Conservation (phyloP, 495 filamentous ascomycete genomes). For the Paragyromitra xinjiangensis region DNA sequence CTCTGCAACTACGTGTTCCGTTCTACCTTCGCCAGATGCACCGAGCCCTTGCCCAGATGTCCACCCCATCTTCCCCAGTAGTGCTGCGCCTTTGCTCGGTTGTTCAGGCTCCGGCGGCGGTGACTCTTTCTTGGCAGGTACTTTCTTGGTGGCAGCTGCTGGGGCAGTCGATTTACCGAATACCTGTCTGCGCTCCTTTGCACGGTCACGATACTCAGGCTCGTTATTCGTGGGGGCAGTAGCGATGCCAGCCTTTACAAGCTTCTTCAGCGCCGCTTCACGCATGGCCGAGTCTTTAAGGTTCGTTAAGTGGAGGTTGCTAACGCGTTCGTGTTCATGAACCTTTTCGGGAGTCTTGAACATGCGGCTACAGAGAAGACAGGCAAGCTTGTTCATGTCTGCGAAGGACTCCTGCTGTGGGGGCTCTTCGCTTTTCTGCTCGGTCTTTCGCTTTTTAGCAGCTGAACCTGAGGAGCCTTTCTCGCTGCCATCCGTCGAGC, state of each 20-base stretch:
- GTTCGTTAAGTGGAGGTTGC: constrained; percentile 76
- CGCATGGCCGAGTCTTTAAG: constrained; percentile 68
- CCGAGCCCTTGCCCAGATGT: constrained; percentile 80
- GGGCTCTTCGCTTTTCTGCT: constrained; percentile 28
- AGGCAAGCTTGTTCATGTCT: constrained; percentile 74
- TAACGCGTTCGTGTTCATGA: constrained; percentile 78
- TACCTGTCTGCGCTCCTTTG: constrained; percentile 78
- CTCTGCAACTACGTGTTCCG: constrained; percentile 77
- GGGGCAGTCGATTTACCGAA: constrained; percentile 73
- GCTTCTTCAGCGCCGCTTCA: constrained; percentile 68
- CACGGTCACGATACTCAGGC: constrained; percentile 78
- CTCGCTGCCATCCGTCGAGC: constrained; percentile 51
- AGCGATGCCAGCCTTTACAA: constrained; percentile 64
- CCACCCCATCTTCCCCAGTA: constrained; percentile 94
- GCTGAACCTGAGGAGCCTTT: constrained; percentile 44
- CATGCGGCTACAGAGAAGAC: constrained; percentile 77
- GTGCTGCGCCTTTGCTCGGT: constrained; percentile 80
- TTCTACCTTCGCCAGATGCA: constrained; percentile 78
- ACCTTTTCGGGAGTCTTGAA: constrained; percentile 76
- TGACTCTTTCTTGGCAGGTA: constrained; percentile 56
- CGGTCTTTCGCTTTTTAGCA: constrained; percentile 46
- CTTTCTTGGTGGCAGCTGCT: constrained; percentile 60
- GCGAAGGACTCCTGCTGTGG: constrained; percentile 68
- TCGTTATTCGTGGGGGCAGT: constrained; percentile 54
- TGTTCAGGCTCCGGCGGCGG: constrained; percentile 54